phyloP scores from a whole-genome alignment of 2,329 filamentous ascomycete genomes.

The Fusarium sp. region DNA sequence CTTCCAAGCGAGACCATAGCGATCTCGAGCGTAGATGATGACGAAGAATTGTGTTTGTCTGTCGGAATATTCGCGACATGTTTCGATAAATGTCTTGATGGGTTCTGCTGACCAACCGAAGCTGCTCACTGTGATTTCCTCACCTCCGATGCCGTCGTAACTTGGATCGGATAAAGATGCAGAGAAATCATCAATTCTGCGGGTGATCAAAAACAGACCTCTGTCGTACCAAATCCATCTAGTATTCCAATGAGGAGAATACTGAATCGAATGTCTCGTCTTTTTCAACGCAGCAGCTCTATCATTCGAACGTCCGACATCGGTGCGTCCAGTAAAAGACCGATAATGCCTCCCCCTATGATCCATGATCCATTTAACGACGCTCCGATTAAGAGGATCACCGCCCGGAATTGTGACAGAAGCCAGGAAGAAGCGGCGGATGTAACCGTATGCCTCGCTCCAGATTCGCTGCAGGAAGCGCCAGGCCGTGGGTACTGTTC shows the following conservation, averaged over 20 bases:
- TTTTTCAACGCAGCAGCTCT: slow-evolving; percentile 57
- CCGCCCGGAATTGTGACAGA: slow-evolving; percentile 58
- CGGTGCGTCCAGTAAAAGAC: slow-evolving; percentile 59
- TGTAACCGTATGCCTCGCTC: slow-evolving; percentile 54
- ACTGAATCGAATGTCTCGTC: slow-evolving; percentile 56
- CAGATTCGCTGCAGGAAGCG: slow-evolving; percentile 52
- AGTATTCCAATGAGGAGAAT: slow-evolving; percentile 58
- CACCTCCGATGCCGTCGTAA: slow-evolving; percentile 60
- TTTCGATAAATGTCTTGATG: slow-evolving; percentile 59
- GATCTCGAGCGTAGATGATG: slow-evolving; percentile 60
- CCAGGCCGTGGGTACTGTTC: slow-evolving; percentile 56
- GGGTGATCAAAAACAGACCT: slow-evolving; percentile 58
- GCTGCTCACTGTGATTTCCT: slow-evolving; percentile 62
- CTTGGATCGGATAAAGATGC: slow-evolving; percentile 54
- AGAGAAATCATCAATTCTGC: slow-evolving; percentile 55
- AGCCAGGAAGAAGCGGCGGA: slow-evolving; percentile 58
- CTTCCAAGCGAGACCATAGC: slow-evolving; percentile 62
- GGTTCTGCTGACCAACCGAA: slow-evolving; percentile 64
- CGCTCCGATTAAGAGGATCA: slow-evolving; percentile 59
- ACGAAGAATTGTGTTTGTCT: slow-evolving; percentile 62
- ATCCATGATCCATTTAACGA: slow-evolving; percentile 59
- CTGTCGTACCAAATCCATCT: slow-evolving; percentile 64
- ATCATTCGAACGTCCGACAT: slow-evolving; percentile 50
- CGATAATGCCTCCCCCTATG: slow-evolving; percentile 55
- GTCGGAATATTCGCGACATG: slow-evolving; percentile 62